A percentile compares a stretch with the other conserved stretches of the same genome.
Evolutionary conservation across 306 rosid genomes (phyloP).

Genomic region (Ochetophila trinervis): DNA sequence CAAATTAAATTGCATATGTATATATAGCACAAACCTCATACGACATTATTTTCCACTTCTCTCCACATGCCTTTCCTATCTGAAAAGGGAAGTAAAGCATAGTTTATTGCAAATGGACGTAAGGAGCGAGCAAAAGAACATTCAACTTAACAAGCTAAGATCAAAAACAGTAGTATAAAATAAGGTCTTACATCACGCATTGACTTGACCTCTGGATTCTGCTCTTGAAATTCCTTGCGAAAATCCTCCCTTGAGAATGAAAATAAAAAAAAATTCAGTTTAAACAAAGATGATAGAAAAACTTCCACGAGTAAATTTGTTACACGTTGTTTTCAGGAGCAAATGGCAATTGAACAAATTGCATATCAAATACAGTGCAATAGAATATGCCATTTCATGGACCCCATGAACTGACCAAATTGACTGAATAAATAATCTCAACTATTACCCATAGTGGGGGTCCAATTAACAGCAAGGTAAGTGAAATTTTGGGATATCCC

Average conservation of each 20-base stretch:
- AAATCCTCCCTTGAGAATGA: conserved; percentile 76
- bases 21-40: conserved; percentile 62
- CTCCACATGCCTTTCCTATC: conserved; percentile 97
- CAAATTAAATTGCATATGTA: conserved; percentile 18
- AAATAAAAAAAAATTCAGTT: conserved; percentile 21
- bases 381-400: neutral
- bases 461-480: neutral
- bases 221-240: conserved; percentile 77
- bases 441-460: neutral
- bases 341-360: too few relatives aligned
- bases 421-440: neutral
- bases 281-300: too few relatives aligned
- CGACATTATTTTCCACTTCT: conserved; percentile 93
- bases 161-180: neutral
- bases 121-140: neutral
- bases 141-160: neutral
- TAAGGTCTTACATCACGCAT: conserved; percentile 73
- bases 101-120: conserved; percentile 1
- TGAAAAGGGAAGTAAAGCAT: conserved; percentile 34
- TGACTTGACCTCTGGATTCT: conserved; percentile 79
- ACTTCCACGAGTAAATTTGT: neutral
- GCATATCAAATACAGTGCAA: neutral
- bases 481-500: neutral
- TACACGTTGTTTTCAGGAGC: neutral
- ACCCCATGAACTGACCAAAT: neutral